phyloP scores from a whole-genome alignment of 1,139 yeast species.

The Meyerozyma smithsonii region DNA sequence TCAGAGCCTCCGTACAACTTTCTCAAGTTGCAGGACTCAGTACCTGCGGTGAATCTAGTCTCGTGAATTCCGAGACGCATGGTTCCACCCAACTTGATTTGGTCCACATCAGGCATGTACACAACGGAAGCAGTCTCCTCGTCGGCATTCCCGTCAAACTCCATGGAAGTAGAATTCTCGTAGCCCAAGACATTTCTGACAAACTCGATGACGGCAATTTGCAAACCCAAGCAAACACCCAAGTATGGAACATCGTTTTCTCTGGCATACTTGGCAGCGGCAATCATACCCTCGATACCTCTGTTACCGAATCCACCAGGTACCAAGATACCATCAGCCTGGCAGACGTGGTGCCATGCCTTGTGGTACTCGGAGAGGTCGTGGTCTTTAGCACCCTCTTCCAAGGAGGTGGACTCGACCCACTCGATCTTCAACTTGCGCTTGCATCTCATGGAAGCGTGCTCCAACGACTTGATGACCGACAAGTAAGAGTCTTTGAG shows the following conservation, averaged over 20 bases:
- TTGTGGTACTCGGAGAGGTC: conserved; percentile 80
- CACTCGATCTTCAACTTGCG: conserved; percentile 83
- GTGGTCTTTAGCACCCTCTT: conserved; percentile 57
- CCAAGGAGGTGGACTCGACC: conserved; percentile 94
- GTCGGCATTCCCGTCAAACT: conserved; percentile 61
- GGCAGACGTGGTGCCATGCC: conserved; percentile 92
- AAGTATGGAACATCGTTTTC: conserved; percentile 89
- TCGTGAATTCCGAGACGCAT: conserved; percentile 97
- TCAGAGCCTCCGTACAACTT: conserved; percentile 72
- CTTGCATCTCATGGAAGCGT: conserved; percentile 84
- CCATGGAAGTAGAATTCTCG: conserved; percentile 73
- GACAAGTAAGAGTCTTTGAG: conserved; percentile 93
- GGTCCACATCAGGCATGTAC: conserved; percentile 98
- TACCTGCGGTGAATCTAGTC: conserved; percentile 68
- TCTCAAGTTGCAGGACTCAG: conserved; percentile 71
- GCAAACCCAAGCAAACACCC: conserved; percentile 97
- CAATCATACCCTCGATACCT: conserved; percentile 97
- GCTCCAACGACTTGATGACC: conserved; percentile 93
- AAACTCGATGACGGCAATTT: conserved; percentile 93
- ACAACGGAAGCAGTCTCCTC: conserved; percentile 79
- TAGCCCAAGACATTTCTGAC: conserved; percentile 77
- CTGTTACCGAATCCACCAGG: conserved; percentile 98
- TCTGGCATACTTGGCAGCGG: conserved; percentile 97
- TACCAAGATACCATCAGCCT: conserved; percentile 94
- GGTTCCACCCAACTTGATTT: conserved; percentile 94